Base-by-base conservation (phyloP, 2,329 filamentous ascomycete species). In the Aspergillus piperis region DNA sequence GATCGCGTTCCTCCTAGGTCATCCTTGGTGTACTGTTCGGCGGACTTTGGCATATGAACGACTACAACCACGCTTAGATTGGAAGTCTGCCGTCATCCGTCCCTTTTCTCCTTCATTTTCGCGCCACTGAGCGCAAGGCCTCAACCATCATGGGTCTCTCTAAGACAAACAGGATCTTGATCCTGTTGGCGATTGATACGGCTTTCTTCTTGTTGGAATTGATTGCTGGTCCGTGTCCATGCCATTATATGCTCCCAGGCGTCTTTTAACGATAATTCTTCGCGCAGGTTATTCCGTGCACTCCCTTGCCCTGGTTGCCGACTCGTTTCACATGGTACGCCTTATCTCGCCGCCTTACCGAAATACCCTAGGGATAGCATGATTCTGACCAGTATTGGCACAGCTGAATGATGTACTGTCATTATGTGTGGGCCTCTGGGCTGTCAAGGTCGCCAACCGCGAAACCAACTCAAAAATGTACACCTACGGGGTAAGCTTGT, bases 381-480 rank as follows among this genome's bases (percentile, higher is more conserved):
- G 23, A 23, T 23, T 36, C 41, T 44, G 41, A 44, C 41, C 4
- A 44, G 19, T 44, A 13, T 23, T 15, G 41, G 41, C 15, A 56
- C 67, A 92, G 90, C 83, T 99, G 62, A 99, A 99, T 81, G 95
- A 99, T 85, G 95, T 99, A 69, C 89, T 99, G 62, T 98, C 95
- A 1, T 82, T 99, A 13, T 85, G 89, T 59, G 94, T 99, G 63
- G 95, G 95, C 65, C 79, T 98, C 42, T 99, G 95, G 94, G 95
- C 95, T 56, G 95, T 99, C 57, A 91, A 89, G 64, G 90, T 96
- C 54, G 91, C 93, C 25, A 90, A 90, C 74, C 88, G 90, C 71
- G 90, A 88, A 66, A 90, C 89, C 0, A 83, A 76, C 61, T 96
- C 92, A 8, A 93, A 96, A 70, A 91, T 90, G 76, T 99, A 95